Evolutionary conservation across 2,329 filamentous ascomycete genomes (phyloP), one percentile per base, ranked within the genome.

Genomic region (Colletotrichum echinochloae): DNA sequence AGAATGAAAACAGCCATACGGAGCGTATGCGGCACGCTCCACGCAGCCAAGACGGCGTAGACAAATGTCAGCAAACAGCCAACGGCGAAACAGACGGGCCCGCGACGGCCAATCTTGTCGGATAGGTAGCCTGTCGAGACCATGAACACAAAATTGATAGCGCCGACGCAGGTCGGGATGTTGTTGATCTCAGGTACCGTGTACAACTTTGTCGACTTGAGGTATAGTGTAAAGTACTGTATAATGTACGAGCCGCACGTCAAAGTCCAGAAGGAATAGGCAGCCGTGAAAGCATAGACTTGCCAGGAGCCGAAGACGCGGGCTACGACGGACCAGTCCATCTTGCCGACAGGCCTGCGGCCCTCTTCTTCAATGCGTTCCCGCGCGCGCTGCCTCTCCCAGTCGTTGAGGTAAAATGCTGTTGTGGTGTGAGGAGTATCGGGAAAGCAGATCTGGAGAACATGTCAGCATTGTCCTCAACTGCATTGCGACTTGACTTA

Each of bases 301-400:
- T 84, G 82, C 83, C 83, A 85, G 1, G 79, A 81, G 1, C 72
- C 72, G 65, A 81, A 79, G 65, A 84, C 80, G 65, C 82, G 79
- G 56, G 75, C 74, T 63, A 83, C 71, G 26, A 83, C 78, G 39
- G 75, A 73, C 74, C 77, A 78, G 65, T 82, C 76, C 64, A 82
- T 75, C 72, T 80, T 80, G 1, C 80, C 79, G 2, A 75, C 71
- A 3, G 81, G 81, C 57, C 76, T 78, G 59, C 81, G 78, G 23
- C 82, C 82, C 52, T 84, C 82, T 63, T 89, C 87, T 73, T 92
- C 87, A 76, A 95, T 95, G 72, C 92, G 87, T 55, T 91, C 86
- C 18, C 87, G 84, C 72, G 93, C 90, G 48, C 91, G 86, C 66
- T 88, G 83, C 30, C 87, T 86, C 78, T 95, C 92, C 73, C 90